A percentile compares a stretch with the other conserved stretches of the same genome.
Conservation (phyloP, 768 basidiomycete genomes). For the Pulveroboletus sp. region DNA sequence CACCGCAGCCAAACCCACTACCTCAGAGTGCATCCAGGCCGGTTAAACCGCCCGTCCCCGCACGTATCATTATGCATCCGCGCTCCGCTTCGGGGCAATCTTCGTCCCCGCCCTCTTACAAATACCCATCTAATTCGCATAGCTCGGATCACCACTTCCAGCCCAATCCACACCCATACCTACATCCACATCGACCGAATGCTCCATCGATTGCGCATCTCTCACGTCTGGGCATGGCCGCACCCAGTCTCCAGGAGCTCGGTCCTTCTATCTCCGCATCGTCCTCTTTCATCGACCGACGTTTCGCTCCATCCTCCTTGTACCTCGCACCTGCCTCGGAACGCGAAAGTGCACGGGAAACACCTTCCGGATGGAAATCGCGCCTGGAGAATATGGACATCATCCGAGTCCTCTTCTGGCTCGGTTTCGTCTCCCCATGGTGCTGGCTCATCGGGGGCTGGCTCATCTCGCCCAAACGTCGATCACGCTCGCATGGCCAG, state of each 20-base stretch:
- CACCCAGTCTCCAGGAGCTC: slow-evolving; percentile 29
- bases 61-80: slow-evolving; percentile 11
- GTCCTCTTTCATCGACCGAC: slow-evolving; percentile 50
- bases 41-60: slow-evolving; percentile 21
- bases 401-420: slow-evolving; percentile 66
- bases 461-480: slow-evolving; percentile 39
- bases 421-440: slow-evolving; percentile 70
- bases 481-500: slow-evolving; percentile 21
- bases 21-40: slow-evolving; percentile 2
- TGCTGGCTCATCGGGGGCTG: slow-evolving; percentile 79
- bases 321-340: slow-evolving; percentile 33
- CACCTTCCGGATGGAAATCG: slow-evolving; percentile 11
- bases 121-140: slow-evolving; percentile 14
- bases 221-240: slow-evolving; percentile 11
- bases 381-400: slow-evolving; percentile 24
- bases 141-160: slow-evolving; percentile 20
- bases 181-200: slow-evolving; percentile 8
- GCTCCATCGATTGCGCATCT: slow-evolving; percentile 5
- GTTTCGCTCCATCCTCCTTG: slow-evolving; percentile 46
- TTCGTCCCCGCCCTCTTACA: slow-evolving; percentile 26
- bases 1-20: neutral
- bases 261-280: slow-evolving; percentile 34
- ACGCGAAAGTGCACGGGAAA: slow-evolving; percentile 29
- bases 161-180: slow-evolving; percentile 5
- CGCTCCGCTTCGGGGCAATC: slow-evolving; percentile 19